Percentiles rank a stretch among this genome's conserved stretches.
Evolutionary conservation across 169 alveolate genomes (phyloP).

Genomic region (Eimeria sp.): DNA sequence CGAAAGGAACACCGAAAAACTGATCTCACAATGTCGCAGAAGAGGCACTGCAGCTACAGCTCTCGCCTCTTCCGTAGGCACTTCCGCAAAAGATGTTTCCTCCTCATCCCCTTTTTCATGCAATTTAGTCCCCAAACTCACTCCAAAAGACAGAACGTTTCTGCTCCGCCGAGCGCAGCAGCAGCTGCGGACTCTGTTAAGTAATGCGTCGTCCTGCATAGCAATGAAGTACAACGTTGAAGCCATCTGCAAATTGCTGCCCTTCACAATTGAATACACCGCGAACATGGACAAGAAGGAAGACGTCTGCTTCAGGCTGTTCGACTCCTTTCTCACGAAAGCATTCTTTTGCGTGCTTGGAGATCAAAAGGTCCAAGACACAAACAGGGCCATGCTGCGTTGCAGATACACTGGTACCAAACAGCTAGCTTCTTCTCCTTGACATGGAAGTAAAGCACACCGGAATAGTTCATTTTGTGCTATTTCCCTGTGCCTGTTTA

Average conservation of each 20-base stretch:
- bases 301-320: conserved; percentile 18
- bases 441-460: neutral
- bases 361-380: neutral
- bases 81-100: neutral
- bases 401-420: neutral
- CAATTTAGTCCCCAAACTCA: neutral
- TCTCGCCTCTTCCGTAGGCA: neutral
- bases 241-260: conserved; percentile 34
- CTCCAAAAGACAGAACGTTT: neutral
- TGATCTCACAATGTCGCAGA: neutral
- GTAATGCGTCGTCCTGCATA: neutral
- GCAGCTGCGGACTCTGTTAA: neutral
- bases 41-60: neutral
- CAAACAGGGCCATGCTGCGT: neutral
- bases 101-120: neutral
- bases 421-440: neutral
- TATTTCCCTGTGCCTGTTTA: neutral
- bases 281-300: neutral
- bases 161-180: neutral
- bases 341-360: conserved; percentile 55
- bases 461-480: neutral
- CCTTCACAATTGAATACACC: conserved; percentile 24
- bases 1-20: neutral
- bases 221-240: conserved; percentile 52
- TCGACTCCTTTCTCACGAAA: conserved; percentile 31